These are phyloP conservation scores for Trichomonascaceae sp. DNA, from an alignment of 1,139 yeast species.

Conservation along the genomic window DNA sequence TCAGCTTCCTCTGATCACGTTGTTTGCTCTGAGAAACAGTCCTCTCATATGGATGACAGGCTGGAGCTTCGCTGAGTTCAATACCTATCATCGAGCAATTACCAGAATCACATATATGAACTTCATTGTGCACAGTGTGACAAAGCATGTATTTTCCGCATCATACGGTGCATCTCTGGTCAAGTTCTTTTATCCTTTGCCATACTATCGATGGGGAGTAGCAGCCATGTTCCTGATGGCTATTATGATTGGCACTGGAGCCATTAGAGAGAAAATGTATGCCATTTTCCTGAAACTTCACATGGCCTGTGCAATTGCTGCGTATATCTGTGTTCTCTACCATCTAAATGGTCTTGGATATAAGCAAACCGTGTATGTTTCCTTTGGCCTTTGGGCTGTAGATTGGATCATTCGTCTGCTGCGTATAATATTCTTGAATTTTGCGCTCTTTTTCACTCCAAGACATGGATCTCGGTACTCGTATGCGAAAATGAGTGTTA, in stretches of 20 bases:
- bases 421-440: slow-evolving; percentile 38
- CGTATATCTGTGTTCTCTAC: slow-evolving; percentile 42
- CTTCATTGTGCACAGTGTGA: slow-evolving; percentile 34
- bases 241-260: slow-evolving; percentile 45
- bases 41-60: slow-evolving; percentile 52
- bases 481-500: slow-evolving; percentile 35
- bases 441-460: slow-evolving; percentile 31
- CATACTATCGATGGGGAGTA: slow-evolving; percentile 48
- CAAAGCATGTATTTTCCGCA: slow-evolving; percentile 35
- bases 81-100: slow-evolving; percentile 55
- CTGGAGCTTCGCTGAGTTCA: slow-evolving; percentile 57
- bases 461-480: slow-evolving; percentile 27
- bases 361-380: slow-evolving; percentile 38
- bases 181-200: slow-evolving; percentile 32
- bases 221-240: slow-evolving; percentile 46
- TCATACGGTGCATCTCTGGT: slow-evolving; percentile 30
- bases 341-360: slow-evolving; percentile 47
- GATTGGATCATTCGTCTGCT: slow-evolving; percentile 38
- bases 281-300: slow-evolving; percentile 45
- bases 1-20: slow-evolving; percentile 48
- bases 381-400: slow-evolving; percentile 38
- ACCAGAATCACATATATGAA: slow-evolving; percentile 49
- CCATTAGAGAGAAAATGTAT: slow-evolving; percentile 43
- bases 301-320: slow-evolving; percentile 38
- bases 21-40: slow-evolving; percentile 59